Base-by-base conservation (phyloP, 345 rosid species). In the Fremontodendron californicum region DNA sequence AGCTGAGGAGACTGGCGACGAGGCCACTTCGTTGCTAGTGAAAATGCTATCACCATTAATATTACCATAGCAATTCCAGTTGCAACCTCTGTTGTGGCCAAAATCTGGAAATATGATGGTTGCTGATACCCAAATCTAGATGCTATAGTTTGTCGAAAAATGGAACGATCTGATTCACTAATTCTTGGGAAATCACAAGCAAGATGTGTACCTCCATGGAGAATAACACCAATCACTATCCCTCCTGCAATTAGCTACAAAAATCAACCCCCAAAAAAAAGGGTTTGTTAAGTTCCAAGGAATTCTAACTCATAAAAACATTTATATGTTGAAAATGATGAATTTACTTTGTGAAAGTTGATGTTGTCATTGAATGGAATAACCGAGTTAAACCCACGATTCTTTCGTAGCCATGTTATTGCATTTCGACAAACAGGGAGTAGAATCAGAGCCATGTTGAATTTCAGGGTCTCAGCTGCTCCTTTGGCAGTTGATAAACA, bases 191-290 rank as follows among this genome's bases (percentile, higher is more conserved):
- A 86, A 80, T 87, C 92, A 75, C 92, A 86, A 0, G 88, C 88
- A 11, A 89, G 89, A 57, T 89, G 92, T 16, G 86, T 86, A 42
- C 89, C 92, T 0, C 90, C 92, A 76, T 89, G 90, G 25, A 89
- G 83, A 52, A 84, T 79, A 54, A 89, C 89, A 31, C 92, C 90
- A 2, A 86, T 74, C 72, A 86, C 87, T 55, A 87, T 87, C 46
- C 89, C 92, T 4, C 85, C 82, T 52, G 92, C 92, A 71, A 87
- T 80, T 45, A 86, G 8, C 92, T 87, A 45, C 71, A 77, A 73
- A 73, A 57, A 49, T 21, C 46, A 66, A 58, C 40, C 27, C 27
- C 46, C 37, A 8, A 16, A 27, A 29, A n/a, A 33, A 21, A 33
- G 9, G 37, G 19, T 60, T 5, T 23, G 15, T 27, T 11, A 35